Base-by-base conservation (phyloP, 2,329 filamentous ascomycete genomes). In the Penicillium occitanis region DNA sequence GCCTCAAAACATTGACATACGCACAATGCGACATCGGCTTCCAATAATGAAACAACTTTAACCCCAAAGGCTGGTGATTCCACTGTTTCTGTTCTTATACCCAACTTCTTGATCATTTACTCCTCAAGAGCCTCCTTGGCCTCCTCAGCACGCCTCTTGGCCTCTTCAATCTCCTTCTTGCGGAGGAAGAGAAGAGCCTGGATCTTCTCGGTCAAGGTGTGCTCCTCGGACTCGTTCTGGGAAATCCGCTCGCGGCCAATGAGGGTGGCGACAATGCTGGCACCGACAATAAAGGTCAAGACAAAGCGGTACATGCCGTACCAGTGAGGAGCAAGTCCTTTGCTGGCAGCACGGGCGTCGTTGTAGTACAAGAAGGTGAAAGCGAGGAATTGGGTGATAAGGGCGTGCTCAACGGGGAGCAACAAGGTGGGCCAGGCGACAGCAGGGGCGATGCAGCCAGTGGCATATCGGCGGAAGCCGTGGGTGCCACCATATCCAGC, bases 241-340 rank as follows among this genome's bases (percentile, higher is more conserved):
- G 82, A 84, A 70, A 96, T 88, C 80, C 93, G 90, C 73, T 93
- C 90, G 68, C 93, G 88, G 48, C 92, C 92, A 69, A 97, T 86
- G 70, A 97, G 82, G 69, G 87, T 94, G 71, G 92, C 81, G 50
- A 95, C 88, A 71, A 97, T 94, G 69, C 90, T 89, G 51, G 87
- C 83, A 46, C 94, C 93, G 33, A 97, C 93, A 68, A 97, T 86
- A 76, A 93, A 94, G 1, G 94, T 97, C 71, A 97, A 84, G 8
- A 96, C 89, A 78, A 97, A 97, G 40, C 94, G 91, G 82, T 97
- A 97, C 60, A 89, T 91, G 67, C 84, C 86, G 77, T 97, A 97
- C 93, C 93, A 97, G 44, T 83, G 75, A 28, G 93, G 93, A 2
- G 90, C 89, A 89, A 91, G 95, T 70, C 93, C 93, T 48, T 84